These are phyloP conservation scores for Saturnispora besseyi DNA, from an alignment of 805 yeast genomes.

Conservation along the genomic window DNA sequence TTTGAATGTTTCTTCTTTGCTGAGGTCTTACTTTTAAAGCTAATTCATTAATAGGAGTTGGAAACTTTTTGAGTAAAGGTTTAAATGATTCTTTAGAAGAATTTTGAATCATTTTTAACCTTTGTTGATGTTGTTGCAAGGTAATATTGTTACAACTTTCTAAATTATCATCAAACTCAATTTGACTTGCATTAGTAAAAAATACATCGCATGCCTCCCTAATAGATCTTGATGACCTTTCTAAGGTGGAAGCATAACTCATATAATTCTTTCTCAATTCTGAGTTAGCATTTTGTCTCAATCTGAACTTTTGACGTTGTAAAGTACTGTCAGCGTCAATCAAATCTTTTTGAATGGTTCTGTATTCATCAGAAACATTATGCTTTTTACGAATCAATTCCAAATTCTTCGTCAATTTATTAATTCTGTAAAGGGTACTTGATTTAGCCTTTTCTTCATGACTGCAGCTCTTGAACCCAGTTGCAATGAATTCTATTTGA, in stretches of 20 bases:
- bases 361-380: conserved; percentile 7
- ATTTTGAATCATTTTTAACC: conserved; percentile 4
- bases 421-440: conserved; percentile 4
- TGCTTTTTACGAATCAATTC: conserved; percentile 5
- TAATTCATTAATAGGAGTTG: not conserved
- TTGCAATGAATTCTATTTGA: conserved; percentile 6
- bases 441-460: conserved; percentile 7
- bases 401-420: conserved; percentile 2
- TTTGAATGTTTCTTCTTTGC: not conserved
- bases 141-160: conserved; percentile 3
- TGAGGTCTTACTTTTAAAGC: not conserved
- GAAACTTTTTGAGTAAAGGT: not conserved
- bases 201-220: conserved; percentile 6
- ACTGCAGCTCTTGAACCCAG: conserved; percentile 5
- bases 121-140: conserved; percentile 8
- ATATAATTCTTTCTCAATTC: conserved; percentile 4
- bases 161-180: conserved; percentile 6
- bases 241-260: conserved; percentile 5
- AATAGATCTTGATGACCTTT: not conserved
- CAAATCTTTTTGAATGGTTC: conserved; percentile 5
- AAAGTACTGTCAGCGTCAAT: conserved; percentile 6
- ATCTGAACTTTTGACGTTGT: conserved; percentile 6
- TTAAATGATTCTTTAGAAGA: conserved; percentile 1
- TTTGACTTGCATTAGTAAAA: conserved; percentile 9
- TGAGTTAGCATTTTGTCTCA: conserved; percentile 8